Conservation (phyloP, 176 grass and related monocot species). For the Elaeis guineensis region DNA sequence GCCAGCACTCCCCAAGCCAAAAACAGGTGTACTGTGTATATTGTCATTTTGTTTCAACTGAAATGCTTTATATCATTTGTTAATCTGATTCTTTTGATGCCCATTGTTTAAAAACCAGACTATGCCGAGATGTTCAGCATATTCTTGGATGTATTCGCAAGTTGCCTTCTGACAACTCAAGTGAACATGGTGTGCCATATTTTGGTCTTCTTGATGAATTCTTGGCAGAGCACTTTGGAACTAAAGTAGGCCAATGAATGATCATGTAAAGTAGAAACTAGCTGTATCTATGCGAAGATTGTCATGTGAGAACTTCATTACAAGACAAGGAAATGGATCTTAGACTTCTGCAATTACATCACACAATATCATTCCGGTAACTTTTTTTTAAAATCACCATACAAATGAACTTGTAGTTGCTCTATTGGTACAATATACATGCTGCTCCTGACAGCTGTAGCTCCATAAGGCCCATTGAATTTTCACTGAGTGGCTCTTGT, state of each 20-base stretch:
- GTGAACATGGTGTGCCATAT: conserved; percentile 55
- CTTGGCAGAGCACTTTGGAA: conserved; percentile 70
- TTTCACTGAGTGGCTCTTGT: too few relatives aligned
- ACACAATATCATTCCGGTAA: too few relatives aligned
- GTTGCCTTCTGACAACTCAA: conserved; percentile 72
- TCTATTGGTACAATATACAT: too few relatives aligned
- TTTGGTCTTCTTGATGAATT: conserved; percentile 92
- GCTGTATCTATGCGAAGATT: too few relatives aligned
- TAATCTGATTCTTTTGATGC: conserved; percentile 12
- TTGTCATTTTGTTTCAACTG: conserved; percentile 2
- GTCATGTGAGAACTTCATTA: too few relatives aligned
- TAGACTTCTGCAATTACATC: too few relatives aligned
- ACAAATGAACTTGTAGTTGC: too few relatives aligned
- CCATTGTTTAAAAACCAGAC: conserved; percentile 36
- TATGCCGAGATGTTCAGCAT: conserved; percentile 89
- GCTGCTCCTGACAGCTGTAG: too few relatives aligned
- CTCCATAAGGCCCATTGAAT: too few relatives aligned
- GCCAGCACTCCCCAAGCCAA: conserved; percentile 76
- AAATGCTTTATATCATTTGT: too few relatives aligned
- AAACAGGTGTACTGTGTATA: conserved; percentile 46
- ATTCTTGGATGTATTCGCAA: conserved; percentile 92
- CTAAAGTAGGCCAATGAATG: conserved; percentile 64
- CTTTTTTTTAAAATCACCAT: too few relatives aligned
- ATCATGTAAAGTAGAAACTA: conserved; percentile 32
- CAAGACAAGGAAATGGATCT: too few relatives aligned